Conservation (phyloP, 306 rosid genomes). For the Fragaria nilgerrensis region DNA sequence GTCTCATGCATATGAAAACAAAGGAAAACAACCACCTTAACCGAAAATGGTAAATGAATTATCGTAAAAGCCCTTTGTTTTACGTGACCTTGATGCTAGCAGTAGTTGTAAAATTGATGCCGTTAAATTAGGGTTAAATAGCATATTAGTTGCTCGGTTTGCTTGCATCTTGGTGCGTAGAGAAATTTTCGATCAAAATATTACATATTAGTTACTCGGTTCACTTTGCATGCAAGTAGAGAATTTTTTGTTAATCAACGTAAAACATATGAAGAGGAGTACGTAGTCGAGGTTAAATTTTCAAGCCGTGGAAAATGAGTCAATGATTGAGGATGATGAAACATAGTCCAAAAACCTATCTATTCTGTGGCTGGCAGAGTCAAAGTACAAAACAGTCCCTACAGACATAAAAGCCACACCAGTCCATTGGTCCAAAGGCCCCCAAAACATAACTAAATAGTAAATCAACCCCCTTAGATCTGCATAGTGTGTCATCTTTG, state of each 20-base stretch:
- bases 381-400: not conserved
- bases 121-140: no score
- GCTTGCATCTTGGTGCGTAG: no score
- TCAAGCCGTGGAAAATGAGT: not conserved
- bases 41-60: not conserved
- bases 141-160: no score
- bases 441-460: conserved; percentile 4
- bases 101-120: not conserved
- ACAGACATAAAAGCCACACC: conserved; percentile 18
- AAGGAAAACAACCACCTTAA: not conserved
- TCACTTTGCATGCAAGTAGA: no score
- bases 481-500: not conserved
- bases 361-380: not conserved
- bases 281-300: not conserved
- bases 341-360: not conserved
- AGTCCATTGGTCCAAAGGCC: conserved; percentile 1
- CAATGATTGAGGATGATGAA: not conserved
- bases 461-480: not conserved
- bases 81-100: not conserved
- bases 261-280: no score
- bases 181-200: no score
- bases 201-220: no score
- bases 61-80: not conserved
- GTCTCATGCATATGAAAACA: not conserved
- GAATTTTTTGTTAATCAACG: no score